Percentiles rank a stretch among this genome's conserved stretches.
Evolutionary conservation across 176 grass and related monocot species (phyloP).

Genomic region (Oryza longistaminata): DNA sequence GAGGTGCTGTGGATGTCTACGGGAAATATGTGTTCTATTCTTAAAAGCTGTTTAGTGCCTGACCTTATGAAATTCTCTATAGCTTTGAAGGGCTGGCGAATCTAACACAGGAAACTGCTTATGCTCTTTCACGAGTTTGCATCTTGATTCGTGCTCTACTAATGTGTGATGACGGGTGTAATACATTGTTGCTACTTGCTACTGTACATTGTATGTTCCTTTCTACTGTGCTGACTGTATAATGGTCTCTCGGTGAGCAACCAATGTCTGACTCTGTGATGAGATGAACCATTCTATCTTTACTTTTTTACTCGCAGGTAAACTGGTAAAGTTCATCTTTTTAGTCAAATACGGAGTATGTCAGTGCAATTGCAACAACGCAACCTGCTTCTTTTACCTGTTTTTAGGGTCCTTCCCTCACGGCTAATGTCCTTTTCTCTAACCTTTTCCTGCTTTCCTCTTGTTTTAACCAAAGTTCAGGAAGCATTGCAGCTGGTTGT

Average conservation of each 20-base stretch:
- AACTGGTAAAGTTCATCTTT: slow-evolving; percentile 34
- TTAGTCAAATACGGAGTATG: background rate
- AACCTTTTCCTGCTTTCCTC: background rate
- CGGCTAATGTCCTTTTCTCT: slow-evolving; percentile 10
- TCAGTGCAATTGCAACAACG: background rate
- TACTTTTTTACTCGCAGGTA: slow-evolving; percentile 6
- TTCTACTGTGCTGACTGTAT: slow-evolving; percentile 19
- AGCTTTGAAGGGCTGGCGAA: background rate
- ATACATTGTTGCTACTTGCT: background rate
- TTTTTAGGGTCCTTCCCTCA: background rate
- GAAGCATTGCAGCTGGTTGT: slow-evolving; percentile 20
- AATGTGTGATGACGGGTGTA: background rate
- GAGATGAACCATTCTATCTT: slow-evolving; percentile 15
- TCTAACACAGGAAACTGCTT: background rate
- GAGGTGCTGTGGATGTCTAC: background rate
- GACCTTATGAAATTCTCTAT: background rate
- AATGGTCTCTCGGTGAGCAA: slow-evolving; percentile 27
- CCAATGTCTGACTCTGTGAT: background rate
- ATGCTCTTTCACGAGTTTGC: background rate
- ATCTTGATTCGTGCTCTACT: background rate
- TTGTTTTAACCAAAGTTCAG: slow-evolving; percentile 13
- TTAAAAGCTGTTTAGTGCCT: background rate
- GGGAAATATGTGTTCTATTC: background rate
- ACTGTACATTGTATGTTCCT: background rate
- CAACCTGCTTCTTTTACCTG: background rate